A percentile compares a stretch with the other conserved stretches of the same genome.
These are phyloP conservation scores for Leishmania aethiopica DNA, from an alignment of 208 protist genomes.

Conservation along the genomic window DNA sequence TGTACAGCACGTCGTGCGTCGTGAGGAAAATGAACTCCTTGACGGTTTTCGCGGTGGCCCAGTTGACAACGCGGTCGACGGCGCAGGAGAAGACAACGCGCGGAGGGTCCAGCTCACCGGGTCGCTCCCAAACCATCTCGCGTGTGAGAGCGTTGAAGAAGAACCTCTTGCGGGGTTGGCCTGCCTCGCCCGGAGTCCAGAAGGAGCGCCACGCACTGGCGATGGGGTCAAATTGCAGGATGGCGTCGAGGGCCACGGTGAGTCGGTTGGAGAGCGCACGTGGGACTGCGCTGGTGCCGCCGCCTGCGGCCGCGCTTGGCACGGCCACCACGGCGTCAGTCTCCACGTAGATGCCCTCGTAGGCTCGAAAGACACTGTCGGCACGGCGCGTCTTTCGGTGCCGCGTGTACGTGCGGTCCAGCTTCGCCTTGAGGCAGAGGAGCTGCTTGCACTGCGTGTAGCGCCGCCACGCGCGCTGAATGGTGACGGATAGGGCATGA, in stretches of 20 bases:
- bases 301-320: slow-evolving; percentile 9
- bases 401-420: slow-evolving; percentile 47
- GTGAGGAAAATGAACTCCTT: slow-evolving; percentile 43
- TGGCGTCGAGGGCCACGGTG: slow-evolving; percentile 23
- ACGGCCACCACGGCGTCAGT: slow-evolving; percentile 33
- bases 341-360: slow-evolving; percentile 74
- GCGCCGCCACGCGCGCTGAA: slow-evolving; percentile 85
- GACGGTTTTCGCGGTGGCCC: slow-evolving; percentile 37
- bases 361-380: slow-evolving; percentile 81
- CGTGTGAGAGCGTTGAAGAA: slow-evolving; percentile 48
- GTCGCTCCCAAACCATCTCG: slow-evolving; percentile 46
- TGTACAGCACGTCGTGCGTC: slow-evolving; percentile 34
- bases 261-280: slow-evolving; percentile 35
- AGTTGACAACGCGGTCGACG: slow-evolving; percentile 48
- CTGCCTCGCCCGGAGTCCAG: slow-evolving; percentile 36
- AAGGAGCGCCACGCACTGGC: slow-evolving; percentile 64
- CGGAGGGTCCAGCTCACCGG: slow-evolving; percentile 38
- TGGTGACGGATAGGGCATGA: slow-evolving; percentile 70
- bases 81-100: slow-evolving; percentile 49
- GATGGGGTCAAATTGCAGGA: slow-evolving; percentile 65
- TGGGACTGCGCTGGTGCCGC: slow-evolving; percentile 18
- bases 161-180: slow-evolving; percentile 45
- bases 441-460: slow-evolving; percentile 71
- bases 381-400: slow-evolving; percentile 64
- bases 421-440: slow-evolving; percentile 49